Conservation (phyloP, 345 rosid genomes). For the Brassica juncea region DNA sequence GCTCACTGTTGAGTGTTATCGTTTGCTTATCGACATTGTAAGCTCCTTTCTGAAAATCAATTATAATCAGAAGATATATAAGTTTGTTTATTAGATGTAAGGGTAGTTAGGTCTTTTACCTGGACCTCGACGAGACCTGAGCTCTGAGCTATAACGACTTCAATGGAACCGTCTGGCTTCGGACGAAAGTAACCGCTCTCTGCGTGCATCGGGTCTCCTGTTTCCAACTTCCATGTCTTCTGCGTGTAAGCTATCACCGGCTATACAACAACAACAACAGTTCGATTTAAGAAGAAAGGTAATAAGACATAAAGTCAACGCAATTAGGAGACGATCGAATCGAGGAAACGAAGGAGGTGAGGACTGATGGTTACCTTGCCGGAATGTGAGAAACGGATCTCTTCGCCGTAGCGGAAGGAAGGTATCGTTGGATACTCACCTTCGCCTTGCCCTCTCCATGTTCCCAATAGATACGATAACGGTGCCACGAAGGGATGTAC, state of each 20-base stretch:
- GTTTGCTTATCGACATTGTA: conserved; percentile 46
- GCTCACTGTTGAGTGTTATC: conserved; percentile 59
- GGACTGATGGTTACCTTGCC: conserved; percentile 46
- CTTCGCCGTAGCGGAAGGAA: conserved; percentile 67
- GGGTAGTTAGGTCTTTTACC: conserved; percentile 31
- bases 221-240: conserved; percentile 65
- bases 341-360: not conserved
- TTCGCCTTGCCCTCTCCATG: conserved; percentile 77
- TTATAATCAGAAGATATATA: not conserved
- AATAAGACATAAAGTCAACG: no score
- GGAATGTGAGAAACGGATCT: conserved; percentile 61
- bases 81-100: not conserved
- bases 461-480: conserved; percentile 62
- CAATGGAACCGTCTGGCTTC: conserved; percentile 63
- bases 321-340: conserved; percentile 3
- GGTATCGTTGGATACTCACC: conserved; percentile 66
- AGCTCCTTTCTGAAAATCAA: conserved; percentile 49
- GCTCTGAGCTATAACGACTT: conserved; percentile 76
- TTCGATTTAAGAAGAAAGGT: not conserved
- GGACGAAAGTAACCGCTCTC: conserved; percentile 73
- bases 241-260: conserved; percentile 71
- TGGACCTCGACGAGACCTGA: conserved; percentile 75
- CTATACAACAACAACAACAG: conserved; percentile 27
- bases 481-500: conserved; percentile 63
- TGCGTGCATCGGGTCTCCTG: conserved; percentile 77